phyloP scores from a whole-genome alignment of 805 yeast genomes.

The Saturnispora halmiae region DNA sequence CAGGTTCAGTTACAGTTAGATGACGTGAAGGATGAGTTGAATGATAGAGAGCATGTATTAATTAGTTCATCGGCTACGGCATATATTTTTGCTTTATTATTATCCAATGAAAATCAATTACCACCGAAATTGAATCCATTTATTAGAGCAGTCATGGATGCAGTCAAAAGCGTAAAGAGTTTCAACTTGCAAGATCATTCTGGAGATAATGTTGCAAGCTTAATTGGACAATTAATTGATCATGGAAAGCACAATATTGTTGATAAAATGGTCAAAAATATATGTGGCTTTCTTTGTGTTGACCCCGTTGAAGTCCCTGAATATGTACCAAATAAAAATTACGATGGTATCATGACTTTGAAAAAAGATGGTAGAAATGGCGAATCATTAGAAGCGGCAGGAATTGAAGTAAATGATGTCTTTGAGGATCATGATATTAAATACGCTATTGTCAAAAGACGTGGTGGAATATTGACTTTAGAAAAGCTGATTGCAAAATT shows the following conservation, averaged over 20 bases:
- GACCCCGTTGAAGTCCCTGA: constrained; percentile 96
- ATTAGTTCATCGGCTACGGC: constrained; percentile 74
- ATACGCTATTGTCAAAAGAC: constrained; percentile 70
- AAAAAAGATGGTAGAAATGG: constrained; percentile 65
- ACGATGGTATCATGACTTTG: constrained; percentile 59
- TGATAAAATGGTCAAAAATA: constrained; percentile 80
- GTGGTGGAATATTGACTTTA: constrained; percentile 72
- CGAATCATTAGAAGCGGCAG: constrained; percentile 50
- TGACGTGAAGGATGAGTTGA: constrained; percentile 50
- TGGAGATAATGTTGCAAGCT: constrained; percentile 55
- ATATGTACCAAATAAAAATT: constrained; percentile 54
- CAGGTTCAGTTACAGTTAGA: constrained; percentile 57
- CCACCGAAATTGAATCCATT: constrained; percentile 85
- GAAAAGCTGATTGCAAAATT: constrained; percentile 48
- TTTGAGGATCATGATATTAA: constrained; percentile 46
- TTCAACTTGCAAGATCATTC: constrained; percentile 59
- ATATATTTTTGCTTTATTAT: constrained; percentile 14
- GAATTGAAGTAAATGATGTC: constrained; percentile 25
- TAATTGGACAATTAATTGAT: constrained; percentile 50
- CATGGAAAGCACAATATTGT: constrained; percentile 63
- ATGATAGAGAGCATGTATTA: constrained; percentile 48
- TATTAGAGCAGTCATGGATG: constrained; percentile 86
- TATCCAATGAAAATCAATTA: constrained; percentile 41
- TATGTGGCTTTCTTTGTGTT: constrained; percentile 89
- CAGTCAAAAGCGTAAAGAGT: constrained; percentile 69